Conservation (phyloP, 345 rosid species). For the Hibiscus mutabilis region DNA sequence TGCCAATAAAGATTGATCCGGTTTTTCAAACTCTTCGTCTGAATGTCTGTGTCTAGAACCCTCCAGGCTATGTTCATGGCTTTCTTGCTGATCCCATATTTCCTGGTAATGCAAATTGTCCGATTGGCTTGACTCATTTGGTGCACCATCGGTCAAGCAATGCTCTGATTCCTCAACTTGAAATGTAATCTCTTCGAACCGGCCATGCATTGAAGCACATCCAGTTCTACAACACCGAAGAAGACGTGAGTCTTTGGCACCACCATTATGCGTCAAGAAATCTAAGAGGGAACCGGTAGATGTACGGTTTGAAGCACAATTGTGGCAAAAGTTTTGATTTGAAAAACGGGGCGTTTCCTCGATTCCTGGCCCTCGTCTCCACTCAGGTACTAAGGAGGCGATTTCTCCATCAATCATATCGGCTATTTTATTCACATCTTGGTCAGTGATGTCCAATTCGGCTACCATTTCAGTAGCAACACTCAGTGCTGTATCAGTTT, state of each 20-base stretch:
- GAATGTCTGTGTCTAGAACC: constrained; percentile 48
- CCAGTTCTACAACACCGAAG: constrained; percentile 48
- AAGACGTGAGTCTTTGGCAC: constrained; percentile 26
- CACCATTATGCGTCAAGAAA: constrained; percentile 35
- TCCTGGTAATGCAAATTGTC: constrained; percentile 35
- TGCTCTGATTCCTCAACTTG: constrained; percentile 44
- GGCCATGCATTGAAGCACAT: constrained; percentile 74
- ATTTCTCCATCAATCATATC: constrained; percentile 89
- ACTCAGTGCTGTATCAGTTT: constrained; percentile 69
- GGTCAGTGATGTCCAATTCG: constrained; percentile 78
- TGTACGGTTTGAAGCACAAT: constrained; percentile 58
- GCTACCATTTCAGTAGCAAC: constrained; percentile 97
- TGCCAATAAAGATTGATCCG: constrained; percentile 19
- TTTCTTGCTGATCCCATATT: constrained; percentile 66
- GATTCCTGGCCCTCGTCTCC: constrained; percentile 68
- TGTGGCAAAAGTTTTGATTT: constrained; percentile 49
- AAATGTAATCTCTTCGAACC: constrained; percentile 73
- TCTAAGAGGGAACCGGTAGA: constrained; percentile 61
- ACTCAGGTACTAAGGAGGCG: constrained; percentile 62
- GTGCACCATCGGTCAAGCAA: constrained; percentile 24
- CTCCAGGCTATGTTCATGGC: constrained; percentile 58
- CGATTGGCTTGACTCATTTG: constrained; percentile 18
- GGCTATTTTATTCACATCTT: constrained; percentile 73
- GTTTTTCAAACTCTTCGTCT: constrained; percentile 48
- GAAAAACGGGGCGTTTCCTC: constrained; percentile 55